Base-by-base conservation (phyloP, 768 basidiomycete genomes). In the Kwoniella sp. region DNA sequence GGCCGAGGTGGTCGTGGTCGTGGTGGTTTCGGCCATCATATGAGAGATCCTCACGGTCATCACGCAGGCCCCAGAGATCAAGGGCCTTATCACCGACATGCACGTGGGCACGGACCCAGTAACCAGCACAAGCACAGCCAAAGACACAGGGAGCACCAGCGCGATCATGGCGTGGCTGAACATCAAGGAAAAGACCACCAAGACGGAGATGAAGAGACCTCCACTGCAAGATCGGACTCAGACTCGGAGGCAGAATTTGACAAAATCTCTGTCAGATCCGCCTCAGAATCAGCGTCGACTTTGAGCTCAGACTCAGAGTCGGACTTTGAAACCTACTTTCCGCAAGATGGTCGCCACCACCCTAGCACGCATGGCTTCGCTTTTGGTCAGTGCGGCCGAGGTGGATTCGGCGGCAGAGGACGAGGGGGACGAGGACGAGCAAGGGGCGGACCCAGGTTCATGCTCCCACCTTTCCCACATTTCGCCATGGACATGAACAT, bases 191-290 rank as follows among this genome's bases (percentile, higher is more conserved):
- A 31, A 29, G 56, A 41, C 25, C 34, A 25, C 20, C 37, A 45
- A 25, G n/a, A 41, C 41, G 11, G 20, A 17, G 41, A 45, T 11
- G 11, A 45, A 17, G 41, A 45, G 20, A 20, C 3, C 8, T 3
- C 41, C 41, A 45, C 15, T 11, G 8, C 5, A 45, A 45, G 3
- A 3, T 11, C 41, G 13, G 34, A 34, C 41, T 45, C 56, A 28
- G 41, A 13, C 5, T 23, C 31, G 23, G 56, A 38, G 34, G 34
- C 17, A 38, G 56, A 45, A 9, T 58, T 58, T 7, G 56, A 58
- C 13, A 11, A 38, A n/a, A 3, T 17, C 23, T 41, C 38, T 38
- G 12, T 34, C 5, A 29, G 23, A 26, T 29, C 52, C 29, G 13
- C 13, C 13, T 34, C 34, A 5, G 7, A 34, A 34, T 45, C 41